Conservation (phyloP, 805 yeast genomes). For the Nakazawaea ishiwadae region DNA sequence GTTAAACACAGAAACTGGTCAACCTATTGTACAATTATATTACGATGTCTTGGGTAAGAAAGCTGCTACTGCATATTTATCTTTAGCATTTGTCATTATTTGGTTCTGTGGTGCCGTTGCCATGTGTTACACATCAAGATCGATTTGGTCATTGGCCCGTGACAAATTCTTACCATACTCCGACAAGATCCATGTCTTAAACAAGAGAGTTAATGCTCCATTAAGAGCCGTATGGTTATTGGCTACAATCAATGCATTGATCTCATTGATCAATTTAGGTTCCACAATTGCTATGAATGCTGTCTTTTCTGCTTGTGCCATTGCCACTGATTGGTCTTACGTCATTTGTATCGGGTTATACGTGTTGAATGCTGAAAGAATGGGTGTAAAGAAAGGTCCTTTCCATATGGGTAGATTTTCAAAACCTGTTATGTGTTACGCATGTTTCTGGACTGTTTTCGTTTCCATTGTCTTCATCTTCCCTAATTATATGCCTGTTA, state of each 20-base stretch:
- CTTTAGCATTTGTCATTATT: slow-evolving; percentile 43
- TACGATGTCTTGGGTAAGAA: slow-evolving; percentile 46
- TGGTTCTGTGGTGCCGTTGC: slow-evolving; percentile 52
- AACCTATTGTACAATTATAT: slow-evolving; percentile 49
- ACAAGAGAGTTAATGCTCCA: slow-evolving; percentile 37
- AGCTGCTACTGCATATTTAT: slow-evolving; percentile 48
- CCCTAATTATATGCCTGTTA: slow-evolving; percentile 44
- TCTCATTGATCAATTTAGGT: slow-evolving; percentile 39
- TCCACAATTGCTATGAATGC: slow-evolving; percentile 46
- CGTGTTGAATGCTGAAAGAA: slow-evolving; percentile 38
- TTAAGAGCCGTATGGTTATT: slow-evolving; percentile 40
- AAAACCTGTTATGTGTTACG: slow-evolving; percentile 33
- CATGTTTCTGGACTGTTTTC: slow-evolving; percentile 42
- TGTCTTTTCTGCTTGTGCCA: slow-evolving; percentile 48
- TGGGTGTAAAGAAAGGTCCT: slow-evolving; percentile 44
- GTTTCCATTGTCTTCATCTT: slow-evolving; percentile 45
- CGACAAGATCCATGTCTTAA: slow-evolving; percentile 35
- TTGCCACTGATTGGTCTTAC: slow-evolving; percentile 47
- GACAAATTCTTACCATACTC: slow-evolving; percentile 48
- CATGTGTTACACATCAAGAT: slow-evolving; percentile 44
- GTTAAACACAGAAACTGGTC: slow-evolving; percentile 34
- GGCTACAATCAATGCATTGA: slow-evolving; percentile 34
- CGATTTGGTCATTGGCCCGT: slow-evolving; percentile 53
- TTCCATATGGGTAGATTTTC: slow-evolving; percentile 40
- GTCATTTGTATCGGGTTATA: slow-evolving; percentile 39